These are phyloP conservation scores for Coriolopsis trogii DNA, from an alignment of 1,284 basidiomycete species.

Conservation along the genomic window DNA sequence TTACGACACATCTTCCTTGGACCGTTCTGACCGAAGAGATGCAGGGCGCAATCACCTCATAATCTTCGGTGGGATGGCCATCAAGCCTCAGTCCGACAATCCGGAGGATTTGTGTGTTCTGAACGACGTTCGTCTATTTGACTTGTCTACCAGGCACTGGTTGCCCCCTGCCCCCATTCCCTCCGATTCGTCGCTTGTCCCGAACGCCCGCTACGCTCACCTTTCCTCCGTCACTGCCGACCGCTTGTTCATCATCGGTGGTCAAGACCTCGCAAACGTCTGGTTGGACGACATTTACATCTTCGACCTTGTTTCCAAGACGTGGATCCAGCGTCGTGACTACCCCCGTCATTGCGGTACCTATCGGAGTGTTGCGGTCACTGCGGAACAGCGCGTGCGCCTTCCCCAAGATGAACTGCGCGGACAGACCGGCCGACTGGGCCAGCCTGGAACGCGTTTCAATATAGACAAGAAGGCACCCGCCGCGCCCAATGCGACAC, in stretches of 20 bases:
- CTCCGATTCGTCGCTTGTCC: slow-evolving; percentile 31
- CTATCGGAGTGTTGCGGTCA: slow-evolving; percentile 88
- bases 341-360: slow-evolving; percentile 92
- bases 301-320: slow-evolving; percentile 72
- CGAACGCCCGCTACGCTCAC: slow-evolving; percentile 88
- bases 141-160: slow-evolving; percentile 75
- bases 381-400: slow-evolving; percentile 67
- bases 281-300: slow-evolving; percentile 93
- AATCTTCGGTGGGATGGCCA: slow-evolving; percentile 92
- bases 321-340: slow-evolving; percentile 79
- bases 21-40: slow-evolving; percentile 19
- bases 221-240: slow-evolving; percentile 83
- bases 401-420: slow-evolving; percentile 64
- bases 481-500: slow-evolving; percentile 45
- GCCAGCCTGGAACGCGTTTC: slow-evolving; percentile 61
- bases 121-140: slow-evolving; percentile 86
- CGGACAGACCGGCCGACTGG: slow-evolving; percentile 45
- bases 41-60: slow-evolving; percentile 87
- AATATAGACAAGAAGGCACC: slow-evolving; percentile 45
- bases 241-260: slow-evolving; percentile 90
- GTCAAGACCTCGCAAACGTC: slow-evolving; percentile 88
- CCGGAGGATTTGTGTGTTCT: slow-evolving; percentile 80
- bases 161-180: slow-evolving; percentile 48
- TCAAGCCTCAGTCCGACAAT: slow-evolving; percentile 64
- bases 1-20: not conserved